Evolutionary conservation across 257 asterid genomes (phyloP).

Genomic region (Jaltomata sinuosa): DNA sequence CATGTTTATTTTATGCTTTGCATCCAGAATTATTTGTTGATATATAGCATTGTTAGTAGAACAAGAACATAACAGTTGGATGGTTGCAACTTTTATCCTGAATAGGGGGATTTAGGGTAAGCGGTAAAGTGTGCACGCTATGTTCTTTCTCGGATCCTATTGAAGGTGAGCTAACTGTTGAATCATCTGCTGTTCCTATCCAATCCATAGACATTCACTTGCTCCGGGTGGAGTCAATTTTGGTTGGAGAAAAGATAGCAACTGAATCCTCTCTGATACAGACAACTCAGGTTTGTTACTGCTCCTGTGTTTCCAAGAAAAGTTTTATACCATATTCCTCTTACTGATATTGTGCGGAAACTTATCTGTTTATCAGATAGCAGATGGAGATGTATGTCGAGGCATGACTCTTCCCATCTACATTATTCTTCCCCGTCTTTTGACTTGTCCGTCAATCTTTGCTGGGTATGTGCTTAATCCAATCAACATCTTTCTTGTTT

Average conservation of each 20-base stretch:
- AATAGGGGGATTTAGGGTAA: conserved; percentile 72
- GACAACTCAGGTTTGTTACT: conserved; percentile 68
- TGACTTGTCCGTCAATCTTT: conserved; percentile 77
- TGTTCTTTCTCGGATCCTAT: conserved; percentile 65
- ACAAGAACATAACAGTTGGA: conserved; percentile 4
- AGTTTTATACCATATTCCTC: neutral
- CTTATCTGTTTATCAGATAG: conserved; percentile 41
- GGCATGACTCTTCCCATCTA: conserved; percentile 64
- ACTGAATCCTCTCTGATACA: conserved; percentile 69
- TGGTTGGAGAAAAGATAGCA: conserved; percentile 71
- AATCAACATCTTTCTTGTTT: neutral
- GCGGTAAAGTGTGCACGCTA: conserved; percentile 67
- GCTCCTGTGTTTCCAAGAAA: conserved; percentile 8
- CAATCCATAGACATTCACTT: conserved; percentile 72
- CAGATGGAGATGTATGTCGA: conserved; percentile 72
- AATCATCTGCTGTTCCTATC: conserved; percentile 61
- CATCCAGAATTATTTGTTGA: conserved; percentile 1
- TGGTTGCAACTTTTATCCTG: conserved; percentile 7
- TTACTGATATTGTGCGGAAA: conserved; percentile 2
- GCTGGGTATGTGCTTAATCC: conserved; percentile 53
- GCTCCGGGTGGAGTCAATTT: conserved; percentile 74
- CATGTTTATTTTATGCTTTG: neutral
- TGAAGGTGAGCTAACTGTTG: conserved; percentile 70
- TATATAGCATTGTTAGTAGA: neutral
- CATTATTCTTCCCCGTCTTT: conserved; percentile 68